Evolutionary conservation across 768 basidiomycete species (phyloP).

Genomic region (Asterophora parasitica): DNA sequence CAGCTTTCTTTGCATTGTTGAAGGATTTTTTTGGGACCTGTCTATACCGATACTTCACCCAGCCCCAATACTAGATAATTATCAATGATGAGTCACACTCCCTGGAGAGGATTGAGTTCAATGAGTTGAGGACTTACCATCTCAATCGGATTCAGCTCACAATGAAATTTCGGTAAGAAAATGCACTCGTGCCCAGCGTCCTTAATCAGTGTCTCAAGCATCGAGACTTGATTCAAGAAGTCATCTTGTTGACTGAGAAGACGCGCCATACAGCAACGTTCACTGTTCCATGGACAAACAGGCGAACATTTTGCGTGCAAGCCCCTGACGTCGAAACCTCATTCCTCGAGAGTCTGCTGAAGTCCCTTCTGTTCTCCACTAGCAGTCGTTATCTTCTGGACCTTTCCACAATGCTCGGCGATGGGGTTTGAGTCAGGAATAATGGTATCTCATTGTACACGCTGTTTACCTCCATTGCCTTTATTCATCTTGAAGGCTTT

Average conservation of each 20-base stretch:
- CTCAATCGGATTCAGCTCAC: conserved; percentile 36
- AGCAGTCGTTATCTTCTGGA: conserved; percentile 32
- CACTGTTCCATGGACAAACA: conserved; percentile 31
- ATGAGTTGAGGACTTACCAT: conserved; percentile 34
- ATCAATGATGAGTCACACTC: no score
- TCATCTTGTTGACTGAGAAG: conserved; percentile 37
- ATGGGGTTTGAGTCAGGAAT: conserved; percentile 26
- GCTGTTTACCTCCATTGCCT: conserved; percentile 24
- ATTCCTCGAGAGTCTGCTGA: conserved; percentile 30
- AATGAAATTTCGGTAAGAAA: conserved; percentile 4
- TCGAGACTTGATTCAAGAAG: conserved; percentile 31
- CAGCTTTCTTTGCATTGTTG: no score
- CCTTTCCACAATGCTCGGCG: conserved; percentile 18
- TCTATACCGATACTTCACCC: conserved; percentile 23
- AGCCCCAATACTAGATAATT: conserved; percentile 19
- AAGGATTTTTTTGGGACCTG: no score
- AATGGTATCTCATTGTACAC: conserved; percentile 19
- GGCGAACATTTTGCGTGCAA: conserved; percentile 32
- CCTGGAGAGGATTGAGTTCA: no score
- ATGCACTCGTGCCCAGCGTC: conserved; percentile 26
- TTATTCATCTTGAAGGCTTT: conserved; percentile 30
- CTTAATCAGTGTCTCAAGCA: conserved; percentile 28
- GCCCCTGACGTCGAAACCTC: conserved; percentile 30
- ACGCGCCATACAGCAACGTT: conserved; percentile 31
- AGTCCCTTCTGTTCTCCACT: conserved; percentile 32